These are phyloP conservation scores for Sporothrix luriei DNA, from an alignment of 2,329 filamentous ascomycete species.

Conservation along the genomic window DNA sequence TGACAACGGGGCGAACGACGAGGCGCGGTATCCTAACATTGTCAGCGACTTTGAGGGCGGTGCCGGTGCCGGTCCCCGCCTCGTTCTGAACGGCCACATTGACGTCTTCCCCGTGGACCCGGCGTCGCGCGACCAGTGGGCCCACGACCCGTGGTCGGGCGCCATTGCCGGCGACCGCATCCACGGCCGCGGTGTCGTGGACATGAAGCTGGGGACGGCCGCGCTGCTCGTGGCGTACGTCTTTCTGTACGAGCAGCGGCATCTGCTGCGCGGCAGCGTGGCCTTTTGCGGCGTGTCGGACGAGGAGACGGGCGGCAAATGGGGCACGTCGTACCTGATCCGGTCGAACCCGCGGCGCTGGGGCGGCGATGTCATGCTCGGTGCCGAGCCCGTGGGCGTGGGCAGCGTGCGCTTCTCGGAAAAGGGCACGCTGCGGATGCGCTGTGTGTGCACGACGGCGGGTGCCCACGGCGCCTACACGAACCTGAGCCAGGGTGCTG, in stretches of 20 bases:
- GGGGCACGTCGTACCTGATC: constrained; percentile 29
- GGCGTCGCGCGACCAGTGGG: constrained; percentile 24
- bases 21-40: constrained; percentile 25
- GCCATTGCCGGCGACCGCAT: constrained; percentile 30
- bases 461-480: constrained; percentile 32
- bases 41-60: constrained; percentile 31
- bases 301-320: constrained; percentile 31
- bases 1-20: not conserved
- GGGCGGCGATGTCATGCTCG: constrained; percentile 32
- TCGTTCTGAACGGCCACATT: constrained; percentile 30
- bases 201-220: constrained; percentile 33
- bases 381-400: constrained; percentile 32
- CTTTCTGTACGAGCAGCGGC: constrained; percentile 14
- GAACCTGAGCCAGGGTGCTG: constrained; percentile 30
- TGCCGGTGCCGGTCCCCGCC: constrained; percentile 18
- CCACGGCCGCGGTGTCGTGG: constrained; percentile 31
- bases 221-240: constrained; percentile 31
- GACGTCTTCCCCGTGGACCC: constrained; percentile 31
- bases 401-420: constrained; percentile 33
- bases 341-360: not conserved
- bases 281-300: constrained; percentile 31
- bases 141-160: constrained; percentile 32
- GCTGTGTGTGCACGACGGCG: constrained; percentile 16
- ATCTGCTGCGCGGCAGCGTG: constrained; percentile 29
- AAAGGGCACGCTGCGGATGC: constrained; percentile 33